Evolutionary conservation across 2,329 filamentous ascomycete genomes (phyloP).

Genomic region (Colletotrichum aenigma): DNA sequence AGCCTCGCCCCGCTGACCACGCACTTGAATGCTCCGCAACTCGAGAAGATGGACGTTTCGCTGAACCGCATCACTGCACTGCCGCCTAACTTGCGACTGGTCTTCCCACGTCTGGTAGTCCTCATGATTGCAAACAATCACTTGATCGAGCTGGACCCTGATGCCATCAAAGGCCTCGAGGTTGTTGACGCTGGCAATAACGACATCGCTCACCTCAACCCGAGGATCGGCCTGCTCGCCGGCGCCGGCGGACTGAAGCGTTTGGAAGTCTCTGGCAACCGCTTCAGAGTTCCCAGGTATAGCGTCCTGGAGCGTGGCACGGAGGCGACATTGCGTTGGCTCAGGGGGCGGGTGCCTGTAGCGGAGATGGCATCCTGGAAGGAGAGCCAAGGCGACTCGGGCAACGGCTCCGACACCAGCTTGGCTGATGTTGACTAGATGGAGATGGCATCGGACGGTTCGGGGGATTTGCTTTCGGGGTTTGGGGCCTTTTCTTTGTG

Average conservation of each 20-base stretch:
- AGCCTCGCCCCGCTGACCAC: constrained; percentile 69
- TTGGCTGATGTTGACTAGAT: constrained; percentile 31
- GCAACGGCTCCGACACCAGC: constrained; percentile 27
- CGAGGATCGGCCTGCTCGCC: constrained; percentile 78
- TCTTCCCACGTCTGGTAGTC: constrained; percentile 73
- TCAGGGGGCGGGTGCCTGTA: constrained; percentile 75
- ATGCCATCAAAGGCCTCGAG: constrained; percentile 74
- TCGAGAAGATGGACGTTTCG: constrained; percentile 81
- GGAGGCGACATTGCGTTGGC: constrained; percentile 80
- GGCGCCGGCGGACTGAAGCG: constrained; percentile 63
- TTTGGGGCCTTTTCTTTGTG: neutral
- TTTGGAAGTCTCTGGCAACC: constrained; percentile 82
- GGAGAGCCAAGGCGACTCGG: constrained; percentile 43
- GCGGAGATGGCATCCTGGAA: constrained; percentile 64
- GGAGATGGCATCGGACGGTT: neutral
- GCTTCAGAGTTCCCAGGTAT: constrained; percentile 86
- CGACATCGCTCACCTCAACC: constrained; percentile 80
- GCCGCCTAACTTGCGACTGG: constrained; percentile 63
- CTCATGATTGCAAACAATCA: constrained; percentile 82
- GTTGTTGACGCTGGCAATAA: constrained; percentile 85
- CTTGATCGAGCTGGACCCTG: constrained; percentile 73
- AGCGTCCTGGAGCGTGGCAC: constrained; percentile 87
- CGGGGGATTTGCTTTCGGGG: neutral
- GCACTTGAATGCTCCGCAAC: constrained; percentile 72
- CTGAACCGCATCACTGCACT: constrained; percentile 80